Conservation (phyloP, 2,329 filamentous ascomycete species). For the Claviceps capensis region DNA sequence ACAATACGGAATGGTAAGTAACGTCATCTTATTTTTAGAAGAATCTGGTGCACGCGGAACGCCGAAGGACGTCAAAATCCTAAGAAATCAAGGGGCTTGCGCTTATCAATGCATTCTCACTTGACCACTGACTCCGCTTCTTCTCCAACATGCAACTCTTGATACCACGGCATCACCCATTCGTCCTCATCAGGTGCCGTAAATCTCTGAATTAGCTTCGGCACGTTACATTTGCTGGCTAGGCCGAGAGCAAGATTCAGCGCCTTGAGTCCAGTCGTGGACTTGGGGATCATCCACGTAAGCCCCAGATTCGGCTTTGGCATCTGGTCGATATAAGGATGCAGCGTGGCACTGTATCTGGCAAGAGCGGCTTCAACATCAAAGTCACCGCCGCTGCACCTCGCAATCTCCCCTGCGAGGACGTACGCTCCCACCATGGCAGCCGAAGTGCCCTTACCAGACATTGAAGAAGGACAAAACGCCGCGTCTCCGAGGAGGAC, state of each 20-base stretch:
- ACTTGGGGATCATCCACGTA: not conserved
- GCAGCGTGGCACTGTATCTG: constrained; percentile 26
- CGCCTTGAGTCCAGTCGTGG: not conserved
- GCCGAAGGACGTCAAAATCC: too few species aligned
- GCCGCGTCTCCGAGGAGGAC: constrained; percentile 36
- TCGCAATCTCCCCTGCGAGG: constrained; percentile 31
- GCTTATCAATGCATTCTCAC: not conserved
- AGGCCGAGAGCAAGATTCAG: not conserved
- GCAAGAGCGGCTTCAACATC: constrained; percentile 18
- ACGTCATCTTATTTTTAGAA: too few species aligned
- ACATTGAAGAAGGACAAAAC: constrained; percentile 24
- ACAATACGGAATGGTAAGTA: too few species aligned
- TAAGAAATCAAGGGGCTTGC: too few species aligned
- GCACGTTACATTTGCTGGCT: not conserved
- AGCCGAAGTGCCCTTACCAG: constrained; percentile 32
- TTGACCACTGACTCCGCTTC: not conserved
- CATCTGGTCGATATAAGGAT: constrained; percentile 20
- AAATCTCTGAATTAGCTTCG: not conserved
- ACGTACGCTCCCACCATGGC: constrained; percentile 35
- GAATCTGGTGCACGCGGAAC: too few species aligned
- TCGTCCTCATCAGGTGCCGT: not conserved
- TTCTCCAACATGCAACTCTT: not conserved
- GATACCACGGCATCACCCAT: constrained; percentile 2
- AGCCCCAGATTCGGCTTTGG: not conserved
- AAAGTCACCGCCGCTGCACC: constrained; percentile 7